Conservation (phyloP, 2,329 filamentous ascomycete genomes). For the Tolypocladium album region DNA sequence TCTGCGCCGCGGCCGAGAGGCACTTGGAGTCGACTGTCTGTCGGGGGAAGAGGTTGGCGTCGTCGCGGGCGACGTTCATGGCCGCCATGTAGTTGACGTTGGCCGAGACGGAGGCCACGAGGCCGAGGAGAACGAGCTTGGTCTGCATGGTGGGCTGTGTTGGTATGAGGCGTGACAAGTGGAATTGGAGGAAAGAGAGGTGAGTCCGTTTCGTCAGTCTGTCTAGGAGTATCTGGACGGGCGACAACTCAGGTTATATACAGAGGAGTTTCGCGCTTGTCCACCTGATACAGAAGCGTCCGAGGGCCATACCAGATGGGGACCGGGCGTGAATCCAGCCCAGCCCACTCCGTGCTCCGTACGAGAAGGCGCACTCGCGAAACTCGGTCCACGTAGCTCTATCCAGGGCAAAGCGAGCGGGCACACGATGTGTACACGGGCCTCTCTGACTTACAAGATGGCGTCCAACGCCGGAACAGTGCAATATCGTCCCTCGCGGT, state of each 20-base stretch:
- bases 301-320: not conserved
- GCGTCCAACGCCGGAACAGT: not conserved
- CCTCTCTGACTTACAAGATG: not conserved
- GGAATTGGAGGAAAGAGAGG: not conserved
- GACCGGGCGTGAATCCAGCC: not conserved
- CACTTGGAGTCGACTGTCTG: conserved; percentile 12
- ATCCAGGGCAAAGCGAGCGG: not conserved
- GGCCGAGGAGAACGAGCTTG: conserved; percentile 15
- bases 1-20: conserved; percentile 10
- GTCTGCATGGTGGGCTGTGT: conserved; percentile 14
- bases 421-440: not conserved
- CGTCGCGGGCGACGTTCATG: conserved; percentile 15
- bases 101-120: conserved; percentile 13
- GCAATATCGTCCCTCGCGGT: not conserved
- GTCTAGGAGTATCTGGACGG: not conserved
- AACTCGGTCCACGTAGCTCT: not conserved
- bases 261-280: not conserved
- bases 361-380: not conserved
- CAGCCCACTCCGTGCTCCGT: not conserved
- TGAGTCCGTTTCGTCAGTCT: not conserved
- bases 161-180: not conserved
- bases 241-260: not conserved
- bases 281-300: not conserved
- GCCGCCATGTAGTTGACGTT: conserved; percentile 14
- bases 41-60: conserved; percentile 11